Percentiles rank a stretch among this genome's conserved stretches.
Evolutionary conservation across 352 stramenopile species (phyloP).

Genomic region (Globisporangium okanoganense): DNA sequence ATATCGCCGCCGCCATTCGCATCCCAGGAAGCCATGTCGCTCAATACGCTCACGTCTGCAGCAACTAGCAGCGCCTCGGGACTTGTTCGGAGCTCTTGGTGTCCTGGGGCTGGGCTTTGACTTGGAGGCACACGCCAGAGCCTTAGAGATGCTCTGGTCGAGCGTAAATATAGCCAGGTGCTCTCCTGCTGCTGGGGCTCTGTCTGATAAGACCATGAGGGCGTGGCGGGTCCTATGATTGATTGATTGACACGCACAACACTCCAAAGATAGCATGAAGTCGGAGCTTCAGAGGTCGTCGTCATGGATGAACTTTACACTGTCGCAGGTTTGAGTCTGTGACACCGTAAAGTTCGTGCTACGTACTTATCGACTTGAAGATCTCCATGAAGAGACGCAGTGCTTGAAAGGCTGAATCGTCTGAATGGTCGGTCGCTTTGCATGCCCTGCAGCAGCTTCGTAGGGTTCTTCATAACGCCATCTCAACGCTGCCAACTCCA

Average conservation of each 20-base stretch:
- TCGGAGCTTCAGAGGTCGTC: background rate
- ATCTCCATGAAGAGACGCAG: conserved; percentile 9
- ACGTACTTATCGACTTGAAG: background rate
- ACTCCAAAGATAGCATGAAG: conserved; percentile 5
- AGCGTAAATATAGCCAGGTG: conserved; percentile 1
- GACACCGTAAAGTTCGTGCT: too few relatives aligned
- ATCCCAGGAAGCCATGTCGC: conserved; percentile 9
- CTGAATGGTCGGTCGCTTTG: background rate
- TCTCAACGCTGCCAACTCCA: background rate
- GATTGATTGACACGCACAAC: background rate
- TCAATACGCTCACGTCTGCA: background rate
- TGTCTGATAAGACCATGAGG: background rate
- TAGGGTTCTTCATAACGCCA: too few relatives aligned
- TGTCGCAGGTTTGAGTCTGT: too few relatives aligned
- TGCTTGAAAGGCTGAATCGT: background rate
- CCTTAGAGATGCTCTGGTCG: background rate
- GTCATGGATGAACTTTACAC: too few relatives aligned
- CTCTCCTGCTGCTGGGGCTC: background rate
- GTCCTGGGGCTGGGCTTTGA: background rate
- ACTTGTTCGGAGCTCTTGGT: conserved; percentile 1
- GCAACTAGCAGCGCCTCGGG: background rate
- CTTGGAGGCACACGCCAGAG: background rate
- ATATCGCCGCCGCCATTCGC: conserved; percentile 17
- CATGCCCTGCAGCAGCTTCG: too few relatives aligned
- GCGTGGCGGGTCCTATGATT: too few relatives aligned